phyloP scores from a whole-genome alignment of 306 rosid genomes.

The Casuarina equisetifolia region DNA sequence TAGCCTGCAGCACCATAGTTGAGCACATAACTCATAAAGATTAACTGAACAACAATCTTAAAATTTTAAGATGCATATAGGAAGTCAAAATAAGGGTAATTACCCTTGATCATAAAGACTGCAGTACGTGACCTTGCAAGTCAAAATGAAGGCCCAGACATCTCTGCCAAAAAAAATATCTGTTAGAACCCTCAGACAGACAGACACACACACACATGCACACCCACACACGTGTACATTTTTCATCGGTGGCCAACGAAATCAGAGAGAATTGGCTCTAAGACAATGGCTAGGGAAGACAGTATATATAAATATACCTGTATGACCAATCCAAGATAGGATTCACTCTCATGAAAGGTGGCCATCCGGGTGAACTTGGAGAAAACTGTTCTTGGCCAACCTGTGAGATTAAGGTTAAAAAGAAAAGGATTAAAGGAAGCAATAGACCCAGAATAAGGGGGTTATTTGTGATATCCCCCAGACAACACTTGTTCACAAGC shows the following conservation, averaged over 20 bases:
- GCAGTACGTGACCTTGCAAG: constrained; percentile 86
- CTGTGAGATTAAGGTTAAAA: constrained; percentile 45
- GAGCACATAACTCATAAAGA: constrained; percentile 7
- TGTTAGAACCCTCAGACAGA: constrained; percentile 14
- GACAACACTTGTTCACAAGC: background rate
- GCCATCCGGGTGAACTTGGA: constrained; percentile 98
- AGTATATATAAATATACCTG: constrained; percentile 44
- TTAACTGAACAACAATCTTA: constrained; percentile 5
- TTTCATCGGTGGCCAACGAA: background rate
- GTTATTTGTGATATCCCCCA: background rate
- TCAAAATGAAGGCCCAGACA: constrained; percentile 91
- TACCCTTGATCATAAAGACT: constrained; percentile 97
- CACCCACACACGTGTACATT: background rate
- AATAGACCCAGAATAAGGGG: background rate
- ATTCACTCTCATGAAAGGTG: constrained; percentile 96
- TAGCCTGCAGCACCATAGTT: background rate
- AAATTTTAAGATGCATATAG: background rate
- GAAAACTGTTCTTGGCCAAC: constrained; percentile 97
- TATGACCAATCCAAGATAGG: constrained; percentile 99
- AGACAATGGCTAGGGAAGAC: constrained; percentile 7
- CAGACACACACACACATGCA: background rate
- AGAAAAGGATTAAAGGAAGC: constrained; percentile 3
- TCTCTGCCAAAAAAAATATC: constrained; percentile 64
- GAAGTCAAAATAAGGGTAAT: constrained; percentile 23
- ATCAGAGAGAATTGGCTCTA: constrained; percentile 2